Evolutionary conservation across 2,329 filamentous ascomycete genomes (phyloP), one percentile per base, ranked within the genome.

Genomic region (Fusarium staphyleae): DNA sequence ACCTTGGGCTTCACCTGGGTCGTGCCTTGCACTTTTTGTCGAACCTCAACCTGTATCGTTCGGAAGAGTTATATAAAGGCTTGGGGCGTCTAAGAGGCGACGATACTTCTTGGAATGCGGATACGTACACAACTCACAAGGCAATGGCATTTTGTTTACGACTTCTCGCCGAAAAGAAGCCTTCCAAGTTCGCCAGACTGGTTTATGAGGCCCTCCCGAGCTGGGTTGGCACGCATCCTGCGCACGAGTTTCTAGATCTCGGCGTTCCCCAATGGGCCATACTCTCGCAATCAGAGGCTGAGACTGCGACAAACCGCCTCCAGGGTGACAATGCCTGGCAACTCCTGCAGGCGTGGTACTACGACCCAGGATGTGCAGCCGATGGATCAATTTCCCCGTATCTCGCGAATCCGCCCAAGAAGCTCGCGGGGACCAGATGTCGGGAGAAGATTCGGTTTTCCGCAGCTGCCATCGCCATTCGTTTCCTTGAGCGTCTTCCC

Each of bases 391-490:
- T 4, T 5, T 22, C 19, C 19, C 19, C 19, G n/a, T n/a, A n/a
- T n/a, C n/a, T n/a, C n/a, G n/a, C n/a, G n/a, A n/a, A n/a, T n/a
- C n/a, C 19, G 7, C 7, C 19, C 19, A 4, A 4, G 19, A 22
- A 22, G 7, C 19, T 7, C 19, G 28, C 4, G 19, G 19, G 19
- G 7, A 22, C 19, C 7, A 4, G 19, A 22, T 29, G 28, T 29
- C 48, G 39, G 8, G 8, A 29, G 15, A 59, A 34, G 15, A 48
- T 33, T 16, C 45, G 56, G 5, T 42, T 35, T 14, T 58, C 56
- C 0, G 56, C 55, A 0, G 13, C 13, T 3, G 40, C 55, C 5
- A 26, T 47, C 1, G 29, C 56, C 1, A 42, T 45, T 14, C n/a
- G n/a, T 0, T 55, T 57, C 5, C 42, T 60, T 3, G 12, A n/a